Percentiles rank a stretch among this genome's conserved stretches.
These are phyloP conservation scores for Lachancea sp. DNA, from an alignment of 805 yeast species.

Conservation along the genomic window DNA sequence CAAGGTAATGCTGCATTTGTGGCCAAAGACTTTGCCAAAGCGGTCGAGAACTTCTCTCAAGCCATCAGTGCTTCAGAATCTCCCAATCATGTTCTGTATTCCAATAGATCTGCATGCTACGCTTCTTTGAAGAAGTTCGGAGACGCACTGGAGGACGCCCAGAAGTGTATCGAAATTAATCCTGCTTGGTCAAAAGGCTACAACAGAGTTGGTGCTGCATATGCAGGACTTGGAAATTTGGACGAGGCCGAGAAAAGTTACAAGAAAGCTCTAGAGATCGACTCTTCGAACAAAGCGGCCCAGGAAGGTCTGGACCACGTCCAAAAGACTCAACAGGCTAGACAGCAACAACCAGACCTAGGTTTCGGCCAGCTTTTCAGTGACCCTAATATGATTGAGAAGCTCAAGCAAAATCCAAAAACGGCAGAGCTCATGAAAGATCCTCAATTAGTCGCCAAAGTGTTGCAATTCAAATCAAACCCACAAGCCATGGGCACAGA, in stretches of 20 bases:
- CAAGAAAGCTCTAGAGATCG: conserved; percentile 73
- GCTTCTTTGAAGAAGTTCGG: conserved; percentile 71
- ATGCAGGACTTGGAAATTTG: conserved; percentile 74
- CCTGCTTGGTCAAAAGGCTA: conserved; percentile 94
- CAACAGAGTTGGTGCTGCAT: conserved; percentile 90
- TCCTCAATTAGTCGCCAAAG: conserved; percentile 71
- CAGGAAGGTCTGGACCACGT: conserved; percentile 72
- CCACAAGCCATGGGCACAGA: conserved; percentile 70
- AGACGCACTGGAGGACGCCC: conserved; percentile 78
- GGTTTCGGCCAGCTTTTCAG: conserved; percentile 73
- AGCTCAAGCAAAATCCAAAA: conserved; percentile 76
- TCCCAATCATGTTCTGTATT: conserved; percentile 88
- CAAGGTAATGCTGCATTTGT: conserved; percentile 92
- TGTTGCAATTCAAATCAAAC: conserved; percentile 49
- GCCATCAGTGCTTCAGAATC: conserved; percentile 77
- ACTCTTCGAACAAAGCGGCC: conserved; percentile 79
- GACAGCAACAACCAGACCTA: conserved; percentile 54
- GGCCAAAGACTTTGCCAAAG: conserved; percentile 74
- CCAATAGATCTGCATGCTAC: conserved; percentile 89
- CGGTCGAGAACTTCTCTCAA: conserved; percentile 72
- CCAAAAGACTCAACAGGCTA: conserved; percentile 48
- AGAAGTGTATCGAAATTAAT: conserved; percentile 72
- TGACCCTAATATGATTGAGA: conserved; percentile 72
- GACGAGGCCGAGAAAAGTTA: conserved; percentile 70
- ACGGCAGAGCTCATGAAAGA: conserved; percentile 84